phyloP scores from a whole-genome alignment of 2,329 filamentous ascomycete genomes.

The Pezicula neosporulosa region DNA sequence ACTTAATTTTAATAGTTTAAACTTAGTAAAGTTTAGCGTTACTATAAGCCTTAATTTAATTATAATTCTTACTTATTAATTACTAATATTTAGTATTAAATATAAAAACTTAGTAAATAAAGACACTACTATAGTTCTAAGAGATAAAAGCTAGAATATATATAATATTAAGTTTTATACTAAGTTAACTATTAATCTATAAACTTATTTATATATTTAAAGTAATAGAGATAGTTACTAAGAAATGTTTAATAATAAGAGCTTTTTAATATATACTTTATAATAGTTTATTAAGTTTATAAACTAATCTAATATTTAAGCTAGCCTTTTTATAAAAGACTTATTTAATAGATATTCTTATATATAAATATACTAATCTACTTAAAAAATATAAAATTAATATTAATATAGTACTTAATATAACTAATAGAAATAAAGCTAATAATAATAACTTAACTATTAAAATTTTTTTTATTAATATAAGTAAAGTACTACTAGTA shows the following conservation, averaged over 20 bases:
- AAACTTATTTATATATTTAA: constrained; percentile 34
- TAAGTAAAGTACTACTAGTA: neutral
- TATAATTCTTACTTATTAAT: constrained; percentile 68
- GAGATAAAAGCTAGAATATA: constrained; percentile 70
- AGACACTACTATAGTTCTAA: constrained; percentile 25
- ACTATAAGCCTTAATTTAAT: constrained; percentile 54
- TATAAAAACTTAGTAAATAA: constrained; percentile 40
- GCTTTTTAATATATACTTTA: constrained; percentile 10
- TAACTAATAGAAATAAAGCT: constrained; percentile 12
- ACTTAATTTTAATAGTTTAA: constrained; percentile 52
- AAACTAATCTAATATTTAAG: constrained; percentile 18
- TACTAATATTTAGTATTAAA: constrained; percentile 54
- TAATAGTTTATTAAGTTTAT: constrained; percentile 16
- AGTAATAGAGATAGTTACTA: constrained; percentile 5
- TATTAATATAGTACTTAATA: too few species aligned
- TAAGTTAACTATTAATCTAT: constrained; percentile 44
- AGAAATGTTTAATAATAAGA: constrained; percentile 1
- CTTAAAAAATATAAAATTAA: too few species aligned
- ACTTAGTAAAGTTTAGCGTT: constrained; percentile 57
- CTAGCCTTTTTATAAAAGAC: constrained; percentile 9
- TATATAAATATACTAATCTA: too few species aligned
- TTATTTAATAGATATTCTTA: neutral
- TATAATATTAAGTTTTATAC: constrained; percentile 50
- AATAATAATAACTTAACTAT: constrained; percentile 13
- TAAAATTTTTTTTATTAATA: constrained; percentile 10